Conservation (phyloP, 73 alveolate species). For the Uronychia binucleata region DNA sequence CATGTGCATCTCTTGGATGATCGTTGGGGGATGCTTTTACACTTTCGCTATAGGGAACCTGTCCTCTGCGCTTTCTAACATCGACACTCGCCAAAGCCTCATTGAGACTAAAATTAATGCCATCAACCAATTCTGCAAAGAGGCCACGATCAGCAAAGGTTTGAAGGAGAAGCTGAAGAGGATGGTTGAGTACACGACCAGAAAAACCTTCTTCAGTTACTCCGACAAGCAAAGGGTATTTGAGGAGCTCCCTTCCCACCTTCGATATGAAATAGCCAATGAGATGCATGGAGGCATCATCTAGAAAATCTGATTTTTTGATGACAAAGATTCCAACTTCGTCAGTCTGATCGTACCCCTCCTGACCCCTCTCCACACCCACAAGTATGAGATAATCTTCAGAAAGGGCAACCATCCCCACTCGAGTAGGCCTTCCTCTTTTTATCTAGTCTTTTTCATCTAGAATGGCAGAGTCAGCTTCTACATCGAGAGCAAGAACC, state of each 20-base stretch:
- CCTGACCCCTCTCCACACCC: conserved; percentile 46
- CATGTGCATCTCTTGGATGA: conserved; percentile 74
- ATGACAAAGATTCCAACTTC: conserved; percentile 58
- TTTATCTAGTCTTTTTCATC: conserved; percentile 36
- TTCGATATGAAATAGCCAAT: conserved; percentile 56
- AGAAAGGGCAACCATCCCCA: conserved; percentile 58
- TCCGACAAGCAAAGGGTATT: conserved; percentile 48
- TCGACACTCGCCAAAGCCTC: conserved; percentile 9
- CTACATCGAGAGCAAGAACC: conserved; percentile 40
- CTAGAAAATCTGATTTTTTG: conserved; percentile 48
- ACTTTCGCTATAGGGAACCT: conserved; percentile 70
- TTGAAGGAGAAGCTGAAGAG: conserved; percentile 44
- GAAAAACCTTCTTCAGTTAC: conserved; percentile 34
- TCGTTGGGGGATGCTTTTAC: conserved; percentile 63
- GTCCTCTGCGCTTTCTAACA: conserved; percentile 50
- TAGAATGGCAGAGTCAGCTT: conserved; percentile 55
- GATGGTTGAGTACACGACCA: conserved; percentile 29
- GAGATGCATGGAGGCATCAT: conserved; percentile 56
- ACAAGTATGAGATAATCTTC: conserved; percentile 36
- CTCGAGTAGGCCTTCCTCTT: neutral
- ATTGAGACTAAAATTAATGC: neutral
- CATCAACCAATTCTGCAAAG: conserved; percentile 5
- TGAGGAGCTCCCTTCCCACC: conserved; percentile 43
- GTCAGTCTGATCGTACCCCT: conserved; percentile 59
- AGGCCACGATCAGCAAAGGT: conserved; percentile 20